Percentiles rank a stretch among this genome's conserved stretches.
phyloP scores from a whole-genome alignment of 2,329 filamentous ascomycete genomes.

The Aspergillus chevalieri region DNA sequence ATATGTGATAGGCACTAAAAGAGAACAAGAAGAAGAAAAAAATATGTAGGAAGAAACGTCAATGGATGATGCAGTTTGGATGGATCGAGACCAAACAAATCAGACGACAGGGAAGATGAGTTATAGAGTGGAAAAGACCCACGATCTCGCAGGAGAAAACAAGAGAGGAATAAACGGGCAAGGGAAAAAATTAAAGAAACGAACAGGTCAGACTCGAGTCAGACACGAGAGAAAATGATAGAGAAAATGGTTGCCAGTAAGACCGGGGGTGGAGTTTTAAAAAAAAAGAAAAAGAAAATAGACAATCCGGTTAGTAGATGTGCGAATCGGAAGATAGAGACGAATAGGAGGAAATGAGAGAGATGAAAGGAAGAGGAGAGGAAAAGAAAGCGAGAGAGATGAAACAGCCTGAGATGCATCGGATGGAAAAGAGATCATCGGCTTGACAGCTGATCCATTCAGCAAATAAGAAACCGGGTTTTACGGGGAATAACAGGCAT shows the following conservation, averaged over 20 bases:
- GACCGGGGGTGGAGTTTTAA: background rate
- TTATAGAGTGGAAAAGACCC: background rate
- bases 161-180: background rate
- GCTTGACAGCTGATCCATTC: conserved; percentile 20
- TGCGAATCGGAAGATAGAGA: conserved; percentile 1
- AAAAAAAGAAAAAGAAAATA: background rate
- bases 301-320: background rate
- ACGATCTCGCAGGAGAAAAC: background rate
- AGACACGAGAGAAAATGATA: conserved; percentile 1
- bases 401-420: conserved; percentile 19
- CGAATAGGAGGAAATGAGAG: conserved; percentile 5
- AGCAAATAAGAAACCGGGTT: conserved; percentile 11
- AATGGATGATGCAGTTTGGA: background rate
- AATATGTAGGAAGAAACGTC: background rate
- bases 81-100: background rate
- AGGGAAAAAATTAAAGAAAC: conserved; percentile 1
- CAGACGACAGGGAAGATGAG: background rate
- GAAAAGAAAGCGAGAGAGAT: conserved; percentile 7
- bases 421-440: conserved; percentile 18
- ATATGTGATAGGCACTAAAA: background rate
- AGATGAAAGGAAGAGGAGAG: conserved; percentile 1
- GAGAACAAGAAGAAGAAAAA: background rate
- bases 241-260: conserved; percentile 8
- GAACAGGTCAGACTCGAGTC: background rate
- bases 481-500: background rate